A percentile compares a stretch with the other conserved stretches of the same genome.
These are phyloP conservation scores for Pilasporangium apinafurcum DNA, from an alignment of 352 stramenopile species.

Conservation along the genomic window DNA sequence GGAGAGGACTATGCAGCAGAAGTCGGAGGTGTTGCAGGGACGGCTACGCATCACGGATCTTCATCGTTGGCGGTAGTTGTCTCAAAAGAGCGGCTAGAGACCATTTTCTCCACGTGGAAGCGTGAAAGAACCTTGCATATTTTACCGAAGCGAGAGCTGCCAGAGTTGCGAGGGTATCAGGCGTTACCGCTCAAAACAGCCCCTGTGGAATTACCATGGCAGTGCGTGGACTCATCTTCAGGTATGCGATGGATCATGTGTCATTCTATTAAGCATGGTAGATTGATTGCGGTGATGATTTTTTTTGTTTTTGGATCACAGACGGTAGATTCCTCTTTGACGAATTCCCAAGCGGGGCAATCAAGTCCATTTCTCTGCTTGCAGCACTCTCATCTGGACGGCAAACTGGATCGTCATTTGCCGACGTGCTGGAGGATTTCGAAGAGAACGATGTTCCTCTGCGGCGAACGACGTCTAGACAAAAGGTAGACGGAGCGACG, in stretches of 20 bases:
- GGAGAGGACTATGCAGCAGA: constrained; percentile 7
- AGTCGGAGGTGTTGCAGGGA: neutral
- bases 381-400: constrained; percentile 20
- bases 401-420: constrained; percentile 4
- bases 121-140: constrained; percentile 36
- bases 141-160: constrained; percentile 27
- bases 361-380: constrained; percentile 28
- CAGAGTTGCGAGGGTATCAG: constrained; percentile 39
- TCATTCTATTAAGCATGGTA: too few relatives aligned
- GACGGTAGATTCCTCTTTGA: constrained; percentile 22
- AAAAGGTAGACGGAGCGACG: too few relatives aligned
- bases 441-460: too few relatives aligned
- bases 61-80: neutral
- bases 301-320: neutral
- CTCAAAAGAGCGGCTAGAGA: neutral
- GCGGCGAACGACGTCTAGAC: too few relatives aligned
- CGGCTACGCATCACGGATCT: neutral
- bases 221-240: neutral
- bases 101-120: constrained; percentile 52
- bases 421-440: constrained; percentile 14
- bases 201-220: constrained; percentile 33
- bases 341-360: constrained; percentile 13
- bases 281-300: neutral
- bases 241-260: neutral
- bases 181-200: constrained; percentile 31